Conservation (phyloP, 805 yeast genomes). For the Suhomyces sp. region DNA sequence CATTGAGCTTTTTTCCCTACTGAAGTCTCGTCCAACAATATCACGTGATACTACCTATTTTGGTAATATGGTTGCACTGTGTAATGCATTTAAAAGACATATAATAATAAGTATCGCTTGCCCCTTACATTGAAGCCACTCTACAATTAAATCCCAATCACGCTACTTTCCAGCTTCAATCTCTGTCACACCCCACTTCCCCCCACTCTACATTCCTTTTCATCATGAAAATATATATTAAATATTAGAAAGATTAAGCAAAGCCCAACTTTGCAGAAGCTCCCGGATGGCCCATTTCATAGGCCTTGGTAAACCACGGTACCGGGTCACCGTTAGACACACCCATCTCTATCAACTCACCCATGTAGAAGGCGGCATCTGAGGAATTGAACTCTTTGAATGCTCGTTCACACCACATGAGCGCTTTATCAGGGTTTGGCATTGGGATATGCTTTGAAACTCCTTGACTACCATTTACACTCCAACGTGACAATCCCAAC, state of each 20-base stretch:
- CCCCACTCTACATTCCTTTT: too few species aligned
- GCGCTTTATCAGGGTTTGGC: slow-evolving; percentile 37
- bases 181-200: too few species aligned
- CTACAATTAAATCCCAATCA: too few species aligned
- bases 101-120: too few species aligned
- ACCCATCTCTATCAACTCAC: slow-evolving; percentile 39
- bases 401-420: slow-evolving; percentile 45
- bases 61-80: too few species aligned
- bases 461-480: slow-evolving; percentile 34
- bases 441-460: slow-evolving; percentile 35
- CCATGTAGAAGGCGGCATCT: slow-evolving; percentile 43
- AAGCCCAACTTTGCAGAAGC: slow-evolving; percentile 24
- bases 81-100: too few species aligned
- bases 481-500: slow-evolving; percentile 46
- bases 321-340: slow-evolving; percentile 24
- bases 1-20: too few species aligned
- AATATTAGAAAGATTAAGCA: slow-evolving; percentile 4
- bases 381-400: slow-evolving; percentile 37
- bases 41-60: too few species aligned
- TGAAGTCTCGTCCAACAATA: too few species aligned
- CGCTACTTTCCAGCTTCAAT: too few species aligned
- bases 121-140: too few species aligned
- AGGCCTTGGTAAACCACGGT: slow-evolving; percentile 35
- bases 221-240: neutral
- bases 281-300: slow-evolving; percentile 30